A percentile compares a stretch with the other conserved stretches of the same genome.
phyloP scores from a whole-genome alignment of 2,329 filamentous ascomycete species.

The Bipolaris zeicola region DNA sequence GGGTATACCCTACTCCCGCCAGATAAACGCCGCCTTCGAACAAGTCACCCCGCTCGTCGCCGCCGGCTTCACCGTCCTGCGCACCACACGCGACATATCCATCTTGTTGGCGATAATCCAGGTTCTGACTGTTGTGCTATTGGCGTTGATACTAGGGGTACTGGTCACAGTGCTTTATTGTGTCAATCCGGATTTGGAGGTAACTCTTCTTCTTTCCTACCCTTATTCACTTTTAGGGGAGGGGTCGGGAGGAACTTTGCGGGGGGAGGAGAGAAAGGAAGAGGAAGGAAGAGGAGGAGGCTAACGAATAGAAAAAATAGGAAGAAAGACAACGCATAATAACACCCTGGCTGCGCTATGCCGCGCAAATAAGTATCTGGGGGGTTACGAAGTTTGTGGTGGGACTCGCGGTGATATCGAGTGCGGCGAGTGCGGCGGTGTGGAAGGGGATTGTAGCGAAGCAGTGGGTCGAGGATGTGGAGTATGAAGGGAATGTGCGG shows the following conservation, averaged over 20 bases:
- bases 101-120: slow-evolving; percentile 56
- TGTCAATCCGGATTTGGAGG: slow-evolving; percentile 56
- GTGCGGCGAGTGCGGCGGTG: slow-evolving; percentile 4
- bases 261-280: not conserved
- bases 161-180: slow-evolving; percentile 51
- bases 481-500: slow-evolving; percentile 39
- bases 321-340: slow-evolving; percentile 50
- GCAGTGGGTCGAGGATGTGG: slow-evolving; percentile 32
- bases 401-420: slow-evolving; percentile 5
- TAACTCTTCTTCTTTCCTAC: slow-evolving; percentile 1
- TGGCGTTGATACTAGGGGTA: slow-evolving; percentile 48
- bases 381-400: slow-evolving; percentile 23
- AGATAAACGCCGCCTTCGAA: slow-evolving; percentile 59
- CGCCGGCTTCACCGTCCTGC: slow-evolving; percentile 55
- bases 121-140: slow-evolving; percentile 52
- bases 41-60: slow-evolving; percentile 60
- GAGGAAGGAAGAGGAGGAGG: not conserved
- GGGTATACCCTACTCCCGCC: slow-evolving; percentile 59
- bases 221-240: no score
- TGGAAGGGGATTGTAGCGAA: slow-evolving; percentile 32
- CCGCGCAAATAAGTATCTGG: slow-evolving; percentile 31
- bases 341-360: slow-evolving; percentile 50
- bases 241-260: no score
- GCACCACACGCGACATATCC: slow-evolving; percentile 58
- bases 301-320: not conserved